Evolutionary conservation across 75 land plant genomes (phyloP).

Genomic region (Cunninghamia lanceolata): DNA sequence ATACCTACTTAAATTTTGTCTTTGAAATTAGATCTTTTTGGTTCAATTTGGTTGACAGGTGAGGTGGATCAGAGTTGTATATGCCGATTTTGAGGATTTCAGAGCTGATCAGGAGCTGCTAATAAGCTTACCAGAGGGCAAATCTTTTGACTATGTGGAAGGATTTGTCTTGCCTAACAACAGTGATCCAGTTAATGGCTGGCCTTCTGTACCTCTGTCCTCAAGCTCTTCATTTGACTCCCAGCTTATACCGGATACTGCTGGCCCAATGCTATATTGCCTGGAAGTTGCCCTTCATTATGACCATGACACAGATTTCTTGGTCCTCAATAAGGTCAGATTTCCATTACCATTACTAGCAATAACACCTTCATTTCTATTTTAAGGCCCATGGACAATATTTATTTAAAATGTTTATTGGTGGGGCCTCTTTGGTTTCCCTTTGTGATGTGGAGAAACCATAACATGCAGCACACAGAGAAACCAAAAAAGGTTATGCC

Average conservation of each 20-base stretch:
- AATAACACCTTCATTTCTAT: not conserved
- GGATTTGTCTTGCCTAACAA: slow-evolving; percentile 32
- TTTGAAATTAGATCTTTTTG: not conserved
- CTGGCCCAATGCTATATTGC: slow-evolving; percentile 31
- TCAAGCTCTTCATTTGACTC: slow-evolving; percentile 6
- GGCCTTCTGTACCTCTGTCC: slow-evolving; percentile 16
- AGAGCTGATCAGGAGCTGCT: slow-evolving; percentile 53
- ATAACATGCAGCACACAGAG: not conserved
- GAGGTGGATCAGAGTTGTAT: slow-evolving; percentile 47
- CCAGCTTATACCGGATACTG: slow-evolving; percentile 16
- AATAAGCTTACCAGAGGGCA: slow-evolving; percentile 16
- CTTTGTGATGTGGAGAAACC: not conserved
- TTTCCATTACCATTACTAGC: slow-evolving; percentile 10
- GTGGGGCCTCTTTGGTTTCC: not conserved
- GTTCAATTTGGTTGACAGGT: slow-evolving; percentile 20
- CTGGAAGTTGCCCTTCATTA: slow-evolving; percentile 39
- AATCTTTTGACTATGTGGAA: slow-evolving; percentile 46
- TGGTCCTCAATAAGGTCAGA: not conserved
- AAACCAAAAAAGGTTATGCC: not conserved
- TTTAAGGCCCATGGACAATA: too few relatives aligned
- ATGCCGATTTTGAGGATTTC: slow-evolving; percentile 37
- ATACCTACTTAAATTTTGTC: not conserved
- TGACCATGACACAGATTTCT: slow-evolving; percentile 10
- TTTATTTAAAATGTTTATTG: not conserved
- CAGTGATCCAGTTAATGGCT: slow-evolving; percentile 16